Evolutionary conservation across 2,329 filamentous ascomycete genomes (phyloP), one percentile per base, ranked within the genome.

Genomic region (Volutella citrinella): DNA sequence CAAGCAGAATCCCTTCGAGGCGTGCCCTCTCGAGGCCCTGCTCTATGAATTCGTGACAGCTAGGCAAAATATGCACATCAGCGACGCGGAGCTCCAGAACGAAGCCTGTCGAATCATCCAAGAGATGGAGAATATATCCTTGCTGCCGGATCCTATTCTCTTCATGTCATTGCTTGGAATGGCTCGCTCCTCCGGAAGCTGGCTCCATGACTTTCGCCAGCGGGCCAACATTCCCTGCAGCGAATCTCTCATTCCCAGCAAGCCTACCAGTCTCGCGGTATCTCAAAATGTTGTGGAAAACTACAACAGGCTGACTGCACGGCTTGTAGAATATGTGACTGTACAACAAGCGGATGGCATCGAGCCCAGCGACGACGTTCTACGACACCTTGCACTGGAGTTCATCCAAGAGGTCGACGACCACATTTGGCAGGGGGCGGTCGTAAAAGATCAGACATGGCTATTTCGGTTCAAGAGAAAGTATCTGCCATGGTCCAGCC

Each of bases 391-490:
- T 45, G 77, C 76, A 15, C 70, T 78, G 41, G 65, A 78, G 31
- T 77, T 81, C 46, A 76, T 82, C 16, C 81, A 78, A 54, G 76
- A 78, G 28, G 72, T 68, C 38, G 75, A 80, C 32, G 77, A 82
- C 45, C 70, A 69, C 9, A n/a, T n/a, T n/a, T 81, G 78, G 76
- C 80, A 81, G 42, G 77, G 80, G 48, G 82, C 78, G 3, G 72
- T 70, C 1, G 74, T 76, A 4, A 78, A 82, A 42, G 75, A 77
- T 40, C 43, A 60, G 4, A 55, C 64, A 5, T 80, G 76, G 72
- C 61, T 82, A 3, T 54, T 60, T 5, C 59, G 65, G 10, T 82
- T 82, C 58, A 72, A 67, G 38, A 54, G 62, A 23, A 65, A 72
- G 30, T 69, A 77, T 40, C 20, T 19, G 12, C 27, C 25, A 22